Base-by-base conservation (phyloP, 1,284 basidiomycete species). In the Ceratobasidium theobromae region DNA sequence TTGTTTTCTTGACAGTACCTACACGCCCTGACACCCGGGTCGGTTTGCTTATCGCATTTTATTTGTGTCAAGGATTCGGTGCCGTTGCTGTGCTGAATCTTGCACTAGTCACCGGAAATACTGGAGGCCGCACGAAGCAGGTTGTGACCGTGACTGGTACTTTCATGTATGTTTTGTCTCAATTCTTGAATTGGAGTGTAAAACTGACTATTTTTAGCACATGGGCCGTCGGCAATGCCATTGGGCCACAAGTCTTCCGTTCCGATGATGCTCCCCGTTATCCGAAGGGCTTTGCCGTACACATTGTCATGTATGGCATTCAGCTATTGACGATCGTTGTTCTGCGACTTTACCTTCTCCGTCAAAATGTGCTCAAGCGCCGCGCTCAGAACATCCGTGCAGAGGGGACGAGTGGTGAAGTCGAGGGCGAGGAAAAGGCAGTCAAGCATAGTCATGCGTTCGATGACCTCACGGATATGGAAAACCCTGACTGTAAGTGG, bases 211-310 rank as follows among this genome's bases (percentile, higher is more conserved):
- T 79, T 35, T 82, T 81, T 70, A 76, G 81, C 54, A 77, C 80
- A 3, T 82, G 81, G 80, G 79, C 81, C 9, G 77, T 79, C 18
- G 81, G 81, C 32, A 82, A 82, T 71, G 80, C 81, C 6, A 74
- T 81, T 69, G 80, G 80, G 3, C 80, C 80, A 3, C 80, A 82
- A 75, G 80, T 82, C 1, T 83, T 83, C 73, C 78, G 77, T 32
- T 75, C 75, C 46, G 76, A 79, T 65, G 82, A 83, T 70, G 72
- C 73, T 0, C 82, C 82, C 23, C 77, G 79, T 27, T 84, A 84
- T 70, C 75, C 79, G 65, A 79, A 77, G 45, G 82, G 81, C 1
- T 83, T 82, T 69, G 73, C 80, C 32, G 79, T 76, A 0, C 83
- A 84, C 65, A 76, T 83, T 33, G 76, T 80, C 35, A 76, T 83